Evolutionary conservation across 2,329 filamentous ascomycete species (phyloP), one percentile per base, ranked within the genome.

Genomic region (Talaromyces rugulosus): DNA sequence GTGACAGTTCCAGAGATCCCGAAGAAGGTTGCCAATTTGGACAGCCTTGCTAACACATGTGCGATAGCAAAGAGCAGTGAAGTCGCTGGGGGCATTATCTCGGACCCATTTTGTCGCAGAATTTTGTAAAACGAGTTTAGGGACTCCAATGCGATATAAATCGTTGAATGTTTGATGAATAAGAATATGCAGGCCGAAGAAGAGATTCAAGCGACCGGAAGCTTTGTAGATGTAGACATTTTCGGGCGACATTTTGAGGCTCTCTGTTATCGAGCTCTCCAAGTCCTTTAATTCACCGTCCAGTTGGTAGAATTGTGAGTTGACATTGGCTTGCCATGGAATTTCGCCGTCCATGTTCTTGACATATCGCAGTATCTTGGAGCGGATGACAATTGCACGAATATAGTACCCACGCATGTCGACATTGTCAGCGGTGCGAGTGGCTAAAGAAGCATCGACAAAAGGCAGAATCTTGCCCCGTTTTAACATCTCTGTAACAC

Each of bases 401-500:
- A 56, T 36, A 16, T 60, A 60, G 31, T 60, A 54, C 8, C 58
- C 58, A 8, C 58, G 51, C 58, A 60, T 55, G 36, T 60, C 58
- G 30, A 60, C 44, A 11, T 60, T 60, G 2, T 60, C 51, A 18
- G 30, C 50, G 6, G 36, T 11, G 7, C 28, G 28, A 14, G 23
- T 27, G 27, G 36, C 16, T 9, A 50, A 14, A 14, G 36, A 18
- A 40, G 18, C 23, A 8, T 60, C 58, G 28, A 60, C 36, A 27
- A 60, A 60, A 50, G 58, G 58, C 51, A 60, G 51, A 23, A 60
- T 8, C 31, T 60, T 60, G 30, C 58, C 58, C 1, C 40, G 33
- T 1, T 36, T 7, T 18, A 74, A 50, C 40, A 63, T 70, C 57
- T 74, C 72, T 3, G 72, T 74, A 9, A 72, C 61, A 42, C 66